Evolutionary conservation across 1,284 basidiomycete genomes (phyloP), one percentile per base, ranked within the genome.

Genomic region (Mycosarcoma mackinlayi): DNA sequence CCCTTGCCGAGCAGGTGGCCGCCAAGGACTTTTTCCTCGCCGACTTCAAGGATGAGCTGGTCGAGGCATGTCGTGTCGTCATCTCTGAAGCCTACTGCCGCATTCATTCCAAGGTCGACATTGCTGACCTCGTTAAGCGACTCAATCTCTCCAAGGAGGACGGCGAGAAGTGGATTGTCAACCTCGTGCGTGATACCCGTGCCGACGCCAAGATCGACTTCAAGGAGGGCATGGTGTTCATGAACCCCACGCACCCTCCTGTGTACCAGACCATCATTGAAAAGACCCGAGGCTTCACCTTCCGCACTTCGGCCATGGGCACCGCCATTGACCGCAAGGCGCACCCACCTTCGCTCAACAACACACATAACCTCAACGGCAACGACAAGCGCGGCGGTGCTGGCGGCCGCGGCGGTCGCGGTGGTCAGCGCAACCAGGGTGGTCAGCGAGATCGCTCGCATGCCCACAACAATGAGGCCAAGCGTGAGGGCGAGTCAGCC

Each of bases 141-240:
- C 87, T 98, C 33, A 97, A 97, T 84, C 87, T 98, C 54, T 90
- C 91, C 23, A 88, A 87, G 53, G 93, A 94, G 76, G 95, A 98
- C 79, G 96, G 95, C 57, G 95, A 98, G 83, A 96, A 96, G 84
- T 98, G 95, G 95, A 95, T 98, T 73, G 95, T 97, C 77, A 97
- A 96, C 86, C 89, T 98, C 60, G 95, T 98, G 78, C 89, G 94
- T 47, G 96, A 98, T 84, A 96, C 94, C 24, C 89, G 93, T 55
- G 93, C 96, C 88, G 93, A 98, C 79, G 93, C 93, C 56, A 97
- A 96, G 86, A 97, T 98, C 74, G 94, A 98, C 84, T 87, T 97
- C 46, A 93, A 95, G 85, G 93, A 94, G 86, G 92, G 97, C 83
- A 91, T 95, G 80, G 95, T 98, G 76, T 91, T 94, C 84, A 97